Evolutionary conservation across 2,329 filamentous ascomycete species (phyloP).

Genomic region (Aureobasidium mangrovei): DNA sequence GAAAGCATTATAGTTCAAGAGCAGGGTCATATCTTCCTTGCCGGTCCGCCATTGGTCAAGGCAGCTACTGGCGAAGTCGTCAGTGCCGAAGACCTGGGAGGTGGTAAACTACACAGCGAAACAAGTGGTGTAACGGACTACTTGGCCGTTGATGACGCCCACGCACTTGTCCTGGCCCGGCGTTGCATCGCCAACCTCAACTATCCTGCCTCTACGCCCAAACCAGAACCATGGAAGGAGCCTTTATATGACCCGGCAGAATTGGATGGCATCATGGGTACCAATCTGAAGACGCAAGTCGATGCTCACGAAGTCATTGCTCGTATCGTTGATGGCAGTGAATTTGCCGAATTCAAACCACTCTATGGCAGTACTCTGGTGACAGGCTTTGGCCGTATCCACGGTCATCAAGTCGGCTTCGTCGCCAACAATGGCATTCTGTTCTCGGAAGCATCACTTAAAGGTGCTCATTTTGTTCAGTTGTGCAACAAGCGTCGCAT

Average conservation of each 20-base stretch:
- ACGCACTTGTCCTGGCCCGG: slow-evolving; percentile 77
- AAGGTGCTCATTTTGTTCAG: slow-evolving; percentile 95
- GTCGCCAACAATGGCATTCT: slow-evolving; percentile 94
- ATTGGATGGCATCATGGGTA: slow-evolving; percentile 79
- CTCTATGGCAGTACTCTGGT: slow-evolving; percentile 83
- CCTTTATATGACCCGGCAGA: slow-evolving; percentile 74
- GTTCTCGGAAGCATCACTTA: slow-evolving; percentile 79
- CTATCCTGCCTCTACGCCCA: slow-evolving; percentile 51
- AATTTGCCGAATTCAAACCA: slow-evolving; percentile 90
- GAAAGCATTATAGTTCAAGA: slow-evolving; percentile 94
- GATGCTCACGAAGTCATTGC: slow-evolving; percentile 86
- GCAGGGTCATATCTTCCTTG: slow-evolving; percentile 95
- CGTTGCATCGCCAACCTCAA: slow-evolving; percentile 83
- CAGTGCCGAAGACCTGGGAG: slow-evolving; percentile 81
- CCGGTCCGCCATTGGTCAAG: slow-evolving; percentile 88
- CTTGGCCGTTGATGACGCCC: slow-evolving; percentile 85
- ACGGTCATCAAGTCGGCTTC: slow-evolving; percentile 85
- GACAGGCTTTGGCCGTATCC: slow-evolving; percentile 83
- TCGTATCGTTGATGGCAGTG: slow-evolving; percentile 81
- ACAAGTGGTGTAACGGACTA: slow-evolving; percentile 93
- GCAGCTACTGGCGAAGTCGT: slow-evolving; percentile 92
- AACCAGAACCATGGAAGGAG: slow-evolving; percentile 51
- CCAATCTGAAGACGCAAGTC: slow-evolving; percentile 78
- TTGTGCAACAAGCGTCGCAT: slow-evolving; percentile 84
- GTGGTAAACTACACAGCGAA: slow-evolving; percentile 80